Base-by-base conservation (phyloP, 2,329 filamentous ascomycete genomes). In the Stagonosporopsis vannaccii region DNA sequence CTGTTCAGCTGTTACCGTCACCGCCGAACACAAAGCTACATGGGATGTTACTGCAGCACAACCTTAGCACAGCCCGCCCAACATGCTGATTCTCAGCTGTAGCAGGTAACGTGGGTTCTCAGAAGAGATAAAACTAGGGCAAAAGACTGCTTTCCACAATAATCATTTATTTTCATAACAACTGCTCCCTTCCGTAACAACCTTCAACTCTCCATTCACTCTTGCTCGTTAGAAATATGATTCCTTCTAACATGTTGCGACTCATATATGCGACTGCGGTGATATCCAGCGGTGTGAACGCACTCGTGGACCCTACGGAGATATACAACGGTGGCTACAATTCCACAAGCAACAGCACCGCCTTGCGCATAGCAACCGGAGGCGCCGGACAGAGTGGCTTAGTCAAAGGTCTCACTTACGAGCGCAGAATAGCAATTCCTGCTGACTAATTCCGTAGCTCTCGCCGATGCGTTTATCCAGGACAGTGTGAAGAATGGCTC, bases 321-420 rank as follows among this genome's bases (percentile, higher is more conserved):
- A 39, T 65, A 23, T 68, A 70, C 37, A 61, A 63, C 40, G 65
- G 63, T 7, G 60, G 61, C 7, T 52, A 63, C 45, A 48, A 23
- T 25, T 41, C 32, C 4, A 60, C 45, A 11, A 53, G 41, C 11
- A 56, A 56, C 9, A 40, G 57, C 2, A 54, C 64, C 12, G 41
- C 54, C 12, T 56, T 76, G 2, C 66, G 66, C 6, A 75, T 76
- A 50, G 75, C 68, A 2, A 77, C 75, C 19, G 75, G 75, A 33
- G 75, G 75, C 15, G 75, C 75, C 4, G 76, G 75, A 2, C 74
- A 77, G 48, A 76, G 72, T 20, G 75, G 76, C 1, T 55, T 77
- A 13, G 68, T 78, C 35, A 70, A 71, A 58, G 73, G 74, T 55
- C 22, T 12, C 5, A 13, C 11, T 9, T 11, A n/a, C 19, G 6